Percentiles rank a stretch among this genome's conserved stretches.
Evolutionary conservation across 2,329 filamentous ascomycete species (phyloP).

Genomic region (Periconia macrospinosa): DNA sequence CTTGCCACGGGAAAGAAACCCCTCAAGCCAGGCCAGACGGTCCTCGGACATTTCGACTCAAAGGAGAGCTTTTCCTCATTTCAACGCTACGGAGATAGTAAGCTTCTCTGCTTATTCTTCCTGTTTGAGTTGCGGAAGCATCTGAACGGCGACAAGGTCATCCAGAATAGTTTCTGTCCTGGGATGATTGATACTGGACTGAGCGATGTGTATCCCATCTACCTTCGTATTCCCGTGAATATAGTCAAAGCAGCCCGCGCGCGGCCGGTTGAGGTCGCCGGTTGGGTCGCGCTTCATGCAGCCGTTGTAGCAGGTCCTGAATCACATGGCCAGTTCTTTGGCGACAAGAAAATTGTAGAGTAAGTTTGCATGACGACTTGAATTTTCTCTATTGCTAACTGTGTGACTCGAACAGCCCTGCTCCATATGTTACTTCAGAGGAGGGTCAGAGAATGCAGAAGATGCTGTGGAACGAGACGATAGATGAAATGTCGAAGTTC

Average conservation of each 20-base stretch:
- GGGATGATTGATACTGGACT: constrained; percentile 4
- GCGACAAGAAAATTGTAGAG: constrained; percentile 4
- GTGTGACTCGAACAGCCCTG: constrained; percentile 8
- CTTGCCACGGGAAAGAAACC: constrained; percentile 3
- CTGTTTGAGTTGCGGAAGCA: constrained; percentile 6
- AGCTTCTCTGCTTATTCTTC: constrained; percentile 7
- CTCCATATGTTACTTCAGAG: constrained; percentile 29
- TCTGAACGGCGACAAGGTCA: constrained; percentile 1
- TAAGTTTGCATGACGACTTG: not conserved
- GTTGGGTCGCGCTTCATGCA: constrained; percentile 6
- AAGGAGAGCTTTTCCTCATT: constrained; percentile 5
- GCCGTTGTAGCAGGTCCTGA: constrained; percentile 5
- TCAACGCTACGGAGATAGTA: constrained; percentile 4
- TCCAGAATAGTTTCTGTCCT: constrained; percentile 7
- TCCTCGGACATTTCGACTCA: constrained; percentile 5
- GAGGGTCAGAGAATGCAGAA: constrained; percentile 34
- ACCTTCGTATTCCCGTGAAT: constrained; percentile 5
- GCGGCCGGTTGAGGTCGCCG: constrained; percentile 3
- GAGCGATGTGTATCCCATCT: constrained; percentile 8
- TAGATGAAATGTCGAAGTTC: constrained; percentile 2
- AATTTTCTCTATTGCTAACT: not conserved
- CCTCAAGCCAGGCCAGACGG: constrained; percentile 1
- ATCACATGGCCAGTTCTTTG: constrained; percentile 3
- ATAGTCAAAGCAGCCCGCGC: constrained; percentile 6
- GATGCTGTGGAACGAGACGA: constrained; percentile 37